Evolutionary conservation across 2,329 filamentous ascomycete genomes (phyloP), one percentile per base, ranked within the genome.

Genomic region (Pestalotiopsis sp.): DNA sequence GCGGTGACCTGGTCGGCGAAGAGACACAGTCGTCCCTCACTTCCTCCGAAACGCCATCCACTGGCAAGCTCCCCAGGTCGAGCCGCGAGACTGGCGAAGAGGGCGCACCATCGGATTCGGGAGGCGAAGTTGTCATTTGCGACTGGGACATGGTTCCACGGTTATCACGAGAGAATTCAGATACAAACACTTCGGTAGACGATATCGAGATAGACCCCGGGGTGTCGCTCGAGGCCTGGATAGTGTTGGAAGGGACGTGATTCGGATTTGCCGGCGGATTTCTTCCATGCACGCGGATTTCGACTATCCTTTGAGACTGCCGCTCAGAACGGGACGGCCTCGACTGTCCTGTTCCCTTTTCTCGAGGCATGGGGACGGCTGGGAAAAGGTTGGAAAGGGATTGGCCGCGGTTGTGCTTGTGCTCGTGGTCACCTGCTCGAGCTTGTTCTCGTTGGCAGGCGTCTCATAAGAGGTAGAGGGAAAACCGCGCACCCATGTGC

Each of bases 201-300:
- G 17, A 36, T 38, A 23, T 13, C 14, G 66, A 67, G 36, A 36
- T 31, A 20, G 59, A 57, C 13, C 20, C 58, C 38, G 45, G 17
- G 4, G 38, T 58, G 2, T 40, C 58, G 9, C 20, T 41, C 27
- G 66, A 67, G 41, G 40, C 66, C 38, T 67, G 66, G 66, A 56
- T 67, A 23, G 59, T 67, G 40, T 27, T 67, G 58, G 58, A 58
- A 62, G 66, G 62, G 66, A 63, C 58, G 49, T 67, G 66, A 62
- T 56, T 23, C 58, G 49, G 14, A 58, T 67, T 25, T n/a, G 40
- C 36, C 17, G 6, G 61, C 52, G 66, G 41, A 13, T 20, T 63
- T 27, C 57, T 57, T 31, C 36, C 60, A 41, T 41, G 65, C 65
- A 41, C 45, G 27, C 17, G 65, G 65, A 66, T 60, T 56, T 67